Evolutionary conservation across 2,329 filamentous ascomycete genomes (phyloP).

Genomic region (Scedosporium boydii): DNA sequence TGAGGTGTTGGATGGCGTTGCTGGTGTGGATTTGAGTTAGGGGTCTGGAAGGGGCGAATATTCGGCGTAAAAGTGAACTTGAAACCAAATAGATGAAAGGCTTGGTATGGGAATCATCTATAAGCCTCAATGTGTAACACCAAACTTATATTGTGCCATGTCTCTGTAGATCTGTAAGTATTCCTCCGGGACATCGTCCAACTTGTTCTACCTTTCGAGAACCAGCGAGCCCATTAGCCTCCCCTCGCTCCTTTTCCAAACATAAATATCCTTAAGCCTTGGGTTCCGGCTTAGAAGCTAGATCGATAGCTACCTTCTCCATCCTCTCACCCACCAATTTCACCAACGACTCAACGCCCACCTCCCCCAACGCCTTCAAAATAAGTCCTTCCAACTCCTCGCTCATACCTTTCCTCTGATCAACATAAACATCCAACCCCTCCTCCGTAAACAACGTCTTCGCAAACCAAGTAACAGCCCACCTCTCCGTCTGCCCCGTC

Average conservation of each 20-base stretch:
- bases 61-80: not conserved
- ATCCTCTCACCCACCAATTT: not conserved
- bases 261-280: not conserved
- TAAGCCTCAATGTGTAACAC: too few species aligned
- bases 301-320: constrained; percentile 4
- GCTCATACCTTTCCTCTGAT: constrained; percentile 50
- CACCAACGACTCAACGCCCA: constrained; percentile 18
- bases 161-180: not conserved
- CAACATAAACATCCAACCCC: constrained; percentile 69
- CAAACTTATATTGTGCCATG: too few species aligned
- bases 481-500: constrained; percentile 39
- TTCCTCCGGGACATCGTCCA: not conserved
- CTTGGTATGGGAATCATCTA: not conserved
- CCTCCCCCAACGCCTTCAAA: constrained; percentile 37
- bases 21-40: constrained; percentile 55
- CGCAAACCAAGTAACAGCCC: constrained; percentile 78
- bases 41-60: not conserved
- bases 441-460: constrained; percentile 76
- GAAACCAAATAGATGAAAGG: not conserved
- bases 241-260: not conserved
- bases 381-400: constrained; percentile 47
- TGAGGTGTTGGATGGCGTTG: constrained; percentile 75
- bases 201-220: not conserved
- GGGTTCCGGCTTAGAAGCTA: not conserved
- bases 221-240: not conserved